Evolutionary conservation across 495 filamentous ascomycete species (phyloP), one percentile per base, ranked within the genome.

Genomic region (Daldinia decipiens): DNA sequence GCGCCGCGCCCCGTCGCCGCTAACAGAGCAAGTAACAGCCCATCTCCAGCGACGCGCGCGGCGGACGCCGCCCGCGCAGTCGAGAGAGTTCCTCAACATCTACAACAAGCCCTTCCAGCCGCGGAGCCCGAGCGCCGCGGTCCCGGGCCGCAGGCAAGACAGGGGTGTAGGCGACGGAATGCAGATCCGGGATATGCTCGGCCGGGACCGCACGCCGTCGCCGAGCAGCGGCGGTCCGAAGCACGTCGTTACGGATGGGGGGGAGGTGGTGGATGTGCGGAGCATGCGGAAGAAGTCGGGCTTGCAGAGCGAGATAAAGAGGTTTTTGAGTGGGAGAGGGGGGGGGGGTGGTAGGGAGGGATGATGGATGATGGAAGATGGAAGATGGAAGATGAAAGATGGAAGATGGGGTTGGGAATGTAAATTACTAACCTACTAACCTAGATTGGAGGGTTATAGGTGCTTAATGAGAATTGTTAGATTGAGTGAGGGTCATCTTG

Each of bases 251-350:
- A 50, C 55, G 24, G 74, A 40, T 4, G 32, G 15, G 3, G 43
- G 53, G 8, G 66, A 61, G 43, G 40, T 62, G 21, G 39, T 65
- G 60, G 73, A 69, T 19, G 47, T 38, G 40, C n/a, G 65, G 45
- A 67, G 62, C 8, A 34, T 57, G 45, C 58, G 68, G 50, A 78
- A 72, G 38, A 60, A 68, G 43, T 65, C 65, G 27, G 71, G 71
- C 53, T 59, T 78, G 65, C 78, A 78, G 36, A 32, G 77, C 50
- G 74, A 79, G 79, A 61, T 80, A 65, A 76, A 63, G 72, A 81
- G 69, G 71, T 51, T 77, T 69, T 79, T 82, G 77, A 79, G 74
- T 67, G 58, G 68, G n/a, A 29, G 72, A 21, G 39, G 45, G 36
- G 5, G 72, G 27, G 39, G 45, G 36, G 5, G 31, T 53, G 56